Evolutionary conservation across 495 filamentous ascomycete genomes (phyloP), one percentile per base, ranked within the genome.

Genomic region (Penicillium cataractarum): DNA sequence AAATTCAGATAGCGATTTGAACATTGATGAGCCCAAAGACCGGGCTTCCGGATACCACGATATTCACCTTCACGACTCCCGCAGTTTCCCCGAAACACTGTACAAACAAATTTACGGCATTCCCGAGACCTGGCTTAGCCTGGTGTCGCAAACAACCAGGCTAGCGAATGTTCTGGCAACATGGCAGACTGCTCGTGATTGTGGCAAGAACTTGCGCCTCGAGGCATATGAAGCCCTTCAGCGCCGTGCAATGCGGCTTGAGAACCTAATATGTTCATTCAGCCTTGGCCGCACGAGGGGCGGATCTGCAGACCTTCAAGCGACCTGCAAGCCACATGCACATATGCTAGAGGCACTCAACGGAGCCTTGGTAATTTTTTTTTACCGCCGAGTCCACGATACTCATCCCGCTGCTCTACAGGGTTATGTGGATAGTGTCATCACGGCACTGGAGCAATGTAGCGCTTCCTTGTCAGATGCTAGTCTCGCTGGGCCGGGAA

Each of bases 31-130:
- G 29, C 72, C 71, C 3, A 77, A 77, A 53, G 73, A 75, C 29
- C 57, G 54, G 2, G 60, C 67, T 9, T 56, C 63, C 1, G 74
- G 63, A 1, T 64, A 74, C 15, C 57, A 71, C 21, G 74, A 77
- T 26, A 77, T 77, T 21, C 72, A 77, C 54, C 56, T 77, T 2
- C 68, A 75, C 31, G 72, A 77, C 37, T 77, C 74, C 1, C 63
- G 74, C n/a, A 70, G 62, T 6, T 72, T 66, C 49, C 60, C 71
- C 0, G 72, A 72, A 13, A 75, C 71, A 1, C 50, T 76, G 4
- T 75, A 75, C 50, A 71, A 70, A 29, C 71, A 75, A 24, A 68
- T 76, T 10, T 76, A 76, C 35, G 74, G 74, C 0, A 75, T 76
- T 17, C 67, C 72, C 9, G 74, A 76, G 35, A 75, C 74, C 44